Evolutionary conservation across 2,329 filamentous ascomycete species (phyloP), one percentile per base, ranked within the genome.

Genomic region (Lasiodiplodia theobromae): DNA sequence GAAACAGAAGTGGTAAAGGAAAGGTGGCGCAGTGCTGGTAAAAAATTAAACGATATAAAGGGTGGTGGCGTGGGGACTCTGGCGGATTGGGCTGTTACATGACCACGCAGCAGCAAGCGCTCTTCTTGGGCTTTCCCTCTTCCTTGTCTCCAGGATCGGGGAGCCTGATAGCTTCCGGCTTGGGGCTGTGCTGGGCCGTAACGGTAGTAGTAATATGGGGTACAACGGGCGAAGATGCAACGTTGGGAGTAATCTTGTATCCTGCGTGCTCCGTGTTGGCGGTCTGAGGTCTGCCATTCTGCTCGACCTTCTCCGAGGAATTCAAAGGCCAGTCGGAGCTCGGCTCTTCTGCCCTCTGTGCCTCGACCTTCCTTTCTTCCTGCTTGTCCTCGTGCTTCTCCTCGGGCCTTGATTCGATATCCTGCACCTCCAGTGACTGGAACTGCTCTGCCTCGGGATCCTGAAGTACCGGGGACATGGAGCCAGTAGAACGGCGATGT

Each of bases 61-160:
- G 16, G 34, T 44, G 67, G 6, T 28, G 31, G n/a, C 47, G 14
- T 14, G 8, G 34, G 28, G 23, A 21, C 18, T 37, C n/a, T 11
- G 51, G 51, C 51, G n/a, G 25, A 1, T 38, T 18, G 47, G 31
- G n/a, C 10, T 12, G 37, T 63, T 84, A 93, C 91, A 93, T 93
- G 72, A 94, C 86, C 70, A 92, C 83, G 79, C 91, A 94, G 79
- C 91, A 92, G 69, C 87, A 89, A 73, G 90, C 91, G 12, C 88
- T 86, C 71, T 85, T 86, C 74, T 88, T 85, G 73, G 85, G 82
- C 72, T 85, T 80, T 70, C 82, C 77, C 66, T 87, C 84, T 44
- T 63, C 49, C 67, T 68, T 65, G 69, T 88, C 85, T 12, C 82
- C 82, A 4, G 85, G 82, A 60, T 89, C 84, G 54, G 86, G 86